A percentile compares a stretch with the other conserved stretches of the same genome.
These are phyloP conservation scores for Trichoderma simmonsii DNA, from an alignment of 2,329 filamentous ascomycete genomes.

Conservation along the genomic window DNA sequence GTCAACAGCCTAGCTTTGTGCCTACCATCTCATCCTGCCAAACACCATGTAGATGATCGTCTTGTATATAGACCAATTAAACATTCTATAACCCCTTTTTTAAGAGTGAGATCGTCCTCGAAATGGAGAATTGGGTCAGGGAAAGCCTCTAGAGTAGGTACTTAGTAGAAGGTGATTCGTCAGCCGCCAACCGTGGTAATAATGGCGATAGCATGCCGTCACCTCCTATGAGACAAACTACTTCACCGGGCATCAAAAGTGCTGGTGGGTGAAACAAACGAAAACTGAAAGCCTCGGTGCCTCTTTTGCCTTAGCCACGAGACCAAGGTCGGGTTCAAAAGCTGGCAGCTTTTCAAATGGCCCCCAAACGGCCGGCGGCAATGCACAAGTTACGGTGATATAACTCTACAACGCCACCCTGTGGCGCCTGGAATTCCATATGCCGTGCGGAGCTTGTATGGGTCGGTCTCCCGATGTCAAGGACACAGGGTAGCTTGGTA, in stretches of 20 bases:
- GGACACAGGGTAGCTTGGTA: neutral
- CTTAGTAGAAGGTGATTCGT: neutral
- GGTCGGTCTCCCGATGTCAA: neutral
- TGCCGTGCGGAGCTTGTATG: neutral
- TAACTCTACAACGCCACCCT: slow-evolving; percentile 11
- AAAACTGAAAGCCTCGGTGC: neutral
- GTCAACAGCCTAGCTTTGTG: neutral
- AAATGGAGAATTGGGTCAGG: neutral
- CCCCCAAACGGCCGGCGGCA: neutral
- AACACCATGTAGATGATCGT: neutral
- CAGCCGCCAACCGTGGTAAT: neutral
- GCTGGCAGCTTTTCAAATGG: neutral
- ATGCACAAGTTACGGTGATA: neutral
- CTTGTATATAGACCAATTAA: neutral
- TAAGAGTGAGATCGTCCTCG: neutral
- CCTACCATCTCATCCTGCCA: neutral
- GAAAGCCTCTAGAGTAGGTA: neutral
- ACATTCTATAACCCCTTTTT: neutral
- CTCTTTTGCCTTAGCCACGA: neutral
- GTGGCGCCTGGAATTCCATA: slow-evolving; percentile 9
- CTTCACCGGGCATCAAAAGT: neutral
- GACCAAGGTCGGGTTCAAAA: neutral
- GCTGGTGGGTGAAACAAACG: neutral
- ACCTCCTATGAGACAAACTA: neutral
- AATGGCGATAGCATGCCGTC: neutral